A percentile compares a stretch with the other conserved stretches of the same genome.
Evolutionary conservation across 768 basidiomycete species (phyloP).

Genomic region (Mycena metata): DNA sequence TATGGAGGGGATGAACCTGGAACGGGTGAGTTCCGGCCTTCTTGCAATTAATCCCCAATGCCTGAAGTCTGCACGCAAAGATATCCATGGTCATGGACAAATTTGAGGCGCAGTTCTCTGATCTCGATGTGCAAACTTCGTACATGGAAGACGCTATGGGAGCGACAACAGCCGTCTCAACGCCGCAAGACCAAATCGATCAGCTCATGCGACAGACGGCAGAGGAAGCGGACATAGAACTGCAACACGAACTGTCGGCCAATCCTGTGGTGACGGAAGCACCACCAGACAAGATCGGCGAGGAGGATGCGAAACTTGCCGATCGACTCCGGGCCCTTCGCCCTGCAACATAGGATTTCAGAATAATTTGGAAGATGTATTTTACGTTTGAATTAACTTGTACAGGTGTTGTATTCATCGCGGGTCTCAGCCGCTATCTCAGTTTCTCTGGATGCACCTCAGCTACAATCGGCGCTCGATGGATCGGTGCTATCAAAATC

Average conservation of each 20-base stretch:
- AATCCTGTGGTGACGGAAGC: constrained; percentile 74
- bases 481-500: too few relatives aligned
- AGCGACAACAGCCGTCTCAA: constrained; percentile 90
- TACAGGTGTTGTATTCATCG: constrained; percentile 2
- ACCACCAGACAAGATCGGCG: constrained; percentile 67
- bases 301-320: constrained; percentile 87
- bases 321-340: constrained; percentile 90
- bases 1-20: constrained; percentile 99
- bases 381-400: constrained; percentile 26
- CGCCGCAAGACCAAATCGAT: constrained; percentile 98
- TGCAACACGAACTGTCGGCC: constrained; percentile 89
- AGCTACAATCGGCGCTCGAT: too few relatives aligned
- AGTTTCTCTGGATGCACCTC: too few relatives aligned
- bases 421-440: too few relatives aligned
- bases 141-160: constrained; percentile 99
- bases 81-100: constrained; percentile 99
- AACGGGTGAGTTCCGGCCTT: constrained; percentile 73
- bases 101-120: constrained; percentile 96
- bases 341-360: constrained; percentile 60
- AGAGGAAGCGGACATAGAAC: constrained; percentile 96
- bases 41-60: not conserved
- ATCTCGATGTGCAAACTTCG: constrained; percentile 97
- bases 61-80: constrained; percentile 54
- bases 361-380: constrained; percentile 26
- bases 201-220: constrained; percentile 92